These are phyloP conservation scores for Lachnellula willkommii DNA, from an alignment of 2,329 filamentous ascomycete genomes.

Conservation along the genomic window DNA sequence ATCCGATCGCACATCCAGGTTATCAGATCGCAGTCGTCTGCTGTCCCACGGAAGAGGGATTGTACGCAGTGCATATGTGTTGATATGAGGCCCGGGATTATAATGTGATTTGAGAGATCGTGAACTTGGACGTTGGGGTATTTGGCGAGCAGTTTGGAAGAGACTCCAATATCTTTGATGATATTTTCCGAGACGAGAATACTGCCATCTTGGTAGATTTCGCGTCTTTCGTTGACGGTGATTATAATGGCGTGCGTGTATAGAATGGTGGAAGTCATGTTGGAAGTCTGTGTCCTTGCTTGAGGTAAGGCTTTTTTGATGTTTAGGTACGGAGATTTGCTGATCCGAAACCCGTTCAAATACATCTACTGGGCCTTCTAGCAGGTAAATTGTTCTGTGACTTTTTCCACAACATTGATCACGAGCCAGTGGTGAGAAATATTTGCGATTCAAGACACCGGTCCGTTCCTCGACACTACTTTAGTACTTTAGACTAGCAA, in stretches of 20 bases:
- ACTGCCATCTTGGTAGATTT: constrained; percentile 31
- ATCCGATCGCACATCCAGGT: constrained; percentile 13
- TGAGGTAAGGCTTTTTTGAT: neutral
- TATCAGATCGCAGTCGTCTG: constrained; percentile 6
- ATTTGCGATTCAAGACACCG: too few relatives aligned
- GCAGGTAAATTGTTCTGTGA: too few relatives aligned
- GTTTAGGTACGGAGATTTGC: neutral
- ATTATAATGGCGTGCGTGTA: constrained; percentile 8
- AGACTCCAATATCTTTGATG: constrained; percentile 6
- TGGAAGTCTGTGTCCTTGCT: neutral
- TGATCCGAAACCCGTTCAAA: neutral
- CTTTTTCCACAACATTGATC: too few relatives aligned
- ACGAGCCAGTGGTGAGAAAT: too few relatives aligned
- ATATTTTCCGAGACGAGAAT: constrained; percentile 4
- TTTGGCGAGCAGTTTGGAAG: neutral
- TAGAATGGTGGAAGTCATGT: neutral
- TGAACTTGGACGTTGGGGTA: neutral
- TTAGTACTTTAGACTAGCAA: too few relatives aligned
- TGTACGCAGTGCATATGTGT: constrained; percentile 8
- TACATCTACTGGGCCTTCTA: too few relatives aligned
- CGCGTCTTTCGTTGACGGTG: constrained; percentile 2
- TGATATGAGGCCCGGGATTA: constrained; percentile 2
- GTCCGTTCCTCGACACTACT: too few relatives aligned
- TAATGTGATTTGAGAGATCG: constrained; percentile 1
- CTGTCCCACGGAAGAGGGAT: constrained; percentile 6